Base-by-base conservation (phyloP, 2,329 filamentous ascomycete species). In the Exophiala viscosa region DNA sequence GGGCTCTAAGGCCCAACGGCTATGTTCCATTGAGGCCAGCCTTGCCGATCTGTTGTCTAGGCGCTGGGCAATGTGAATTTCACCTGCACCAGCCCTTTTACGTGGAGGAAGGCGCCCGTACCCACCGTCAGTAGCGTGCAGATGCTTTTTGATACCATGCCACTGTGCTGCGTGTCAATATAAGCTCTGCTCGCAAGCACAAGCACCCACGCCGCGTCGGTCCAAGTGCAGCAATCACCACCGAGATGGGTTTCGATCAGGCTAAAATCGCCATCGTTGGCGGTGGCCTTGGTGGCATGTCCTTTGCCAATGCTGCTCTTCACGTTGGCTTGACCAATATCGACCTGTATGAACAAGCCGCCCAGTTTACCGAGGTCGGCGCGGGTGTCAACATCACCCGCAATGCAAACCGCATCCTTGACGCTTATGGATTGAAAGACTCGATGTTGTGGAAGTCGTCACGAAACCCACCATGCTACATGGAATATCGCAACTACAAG, bases 311-410 rank as follows among this genome's bases (percentile, higher is more conserved):
- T 40, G 67, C 67, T 35, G 68, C 68, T 14, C 61, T 70, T 2
- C 64, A 71, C 33, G 57, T 62, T 48, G 65, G 64, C 3, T 58
- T 66, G 18, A 64, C 64, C 36, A 63, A 68, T 5, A 58, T 69
- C 11, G 64, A 64, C 17, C 60, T 70, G 23, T 70, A 70, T 57
- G 69, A 72, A 43, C 67, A 69, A 57, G 68, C 69, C 3, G 48
- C 59, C 1, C 64, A 69, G 15, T 72, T 71, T 48, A 62, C 60
- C 10, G 69, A 70, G 52, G 68, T 71, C 28, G 69, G 69, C 5
- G 68, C 69, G 2, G 68, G 68, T 1, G 67, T 71, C 39, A 69
- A 67, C 28, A 70, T 71, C 50, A 67, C 65, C 8, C 62, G 66
- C n/a, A 71, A 71, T 41, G 69, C 69, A 2, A 62, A 61, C 34